phyloP scores from a whole-genome alignment of 495 filamentous ascomycete genomes.

The Podospora didyma region DNA sequence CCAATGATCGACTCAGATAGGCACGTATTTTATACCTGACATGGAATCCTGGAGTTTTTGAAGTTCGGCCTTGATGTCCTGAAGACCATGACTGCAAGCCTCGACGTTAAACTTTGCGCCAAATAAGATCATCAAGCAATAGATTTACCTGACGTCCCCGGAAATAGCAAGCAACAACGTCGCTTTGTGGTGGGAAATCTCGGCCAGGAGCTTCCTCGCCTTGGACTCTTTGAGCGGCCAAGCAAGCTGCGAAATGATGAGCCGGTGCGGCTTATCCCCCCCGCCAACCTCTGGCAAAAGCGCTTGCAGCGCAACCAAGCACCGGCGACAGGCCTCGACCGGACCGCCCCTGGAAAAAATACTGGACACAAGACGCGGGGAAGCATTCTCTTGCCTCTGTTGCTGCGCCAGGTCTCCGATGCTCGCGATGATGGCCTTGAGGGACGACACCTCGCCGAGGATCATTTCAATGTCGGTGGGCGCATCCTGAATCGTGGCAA shows the following conservation, averaged over 20 bases:
- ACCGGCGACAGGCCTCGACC: not conserved
- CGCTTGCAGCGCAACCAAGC: not conserved
- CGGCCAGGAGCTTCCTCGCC: slow-evolving; percentile 19
- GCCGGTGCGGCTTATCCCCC: not conserved
- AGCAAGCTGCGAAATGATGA: slow-evolving; percentile 7
- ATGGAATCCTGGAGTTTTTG: not conserved
- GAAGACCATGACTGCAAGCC: not conserved
- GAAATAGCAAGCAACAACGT: slow-evolving; percentile 13
- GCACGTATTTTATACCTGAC: not conserved
- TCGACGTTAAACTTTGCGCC: not conserved
- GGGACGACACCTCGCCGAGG: slow-evolving; percentile 8
- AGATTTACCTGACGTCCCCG: not conserved
- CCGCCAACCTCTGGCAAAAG: not conserved
- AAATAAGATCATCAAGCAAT: not conserved
- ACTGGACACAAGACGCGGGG: too few relatives aligned
- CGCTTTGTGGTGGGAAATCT: slow-evolving; percentile 22
- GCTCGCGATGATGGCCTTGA: slow-evolving; percentile 2
- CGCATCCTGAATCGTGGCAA: not conserved
- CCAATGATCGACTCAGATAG: not conserved
- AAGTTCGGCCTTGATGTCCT: not conserved
- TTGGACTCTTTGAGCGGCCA: slow-evolving; percentile 27
- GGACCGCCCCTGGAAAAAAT: not conserved
- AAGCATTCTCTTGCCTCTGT: too few relatives aligned
- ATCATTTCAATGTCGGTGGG: slow-evolving; percentile 9
- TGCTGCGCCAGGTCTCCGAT: not conserved